Evolutionary conservation across 495 filamentous ascomycete species (phyloP), one percentile per base, ranked within the genome.

Genomic region (Aspergillus carlsbadensis): DNA sequence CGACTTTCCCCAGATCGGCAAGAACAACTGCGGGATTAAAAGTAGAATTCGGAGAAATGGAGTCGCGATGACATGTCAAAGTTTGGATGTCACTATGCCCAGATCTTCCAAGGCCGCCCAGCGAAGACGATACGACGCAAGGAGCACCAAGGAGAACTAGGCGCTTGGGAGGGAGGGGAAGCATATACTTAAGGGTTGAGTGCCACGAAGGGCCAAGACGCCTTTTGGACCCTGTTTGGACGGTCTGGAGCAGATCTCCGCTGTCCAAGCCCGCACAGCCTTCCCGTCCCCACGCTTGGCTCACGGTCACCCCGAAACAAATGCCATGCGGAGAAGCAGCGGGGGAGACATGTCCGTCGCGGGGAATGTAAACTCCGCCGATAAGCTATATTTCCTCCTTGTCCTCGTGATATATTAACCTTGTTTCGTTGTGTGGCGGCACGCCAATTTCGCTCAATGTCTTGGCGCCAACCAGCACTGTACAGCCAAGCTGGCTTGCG

Each of bases 261-360:
- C 31, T 49, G n/a, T 21, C 46, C 20, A 43, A 49, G 20, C 15
- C 46, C 31, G 33, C 46, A 37, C 46, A 49, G 46, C 46, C 26
- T n/a, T 33, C 11, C 34, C 18, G 15, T 49, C 26, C 18, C 46
- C 15, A 18, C 21, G 46, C 46, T 49, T 49, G 46, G 46, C 46
- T 21, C 18, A 36, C 46, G 46, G 46, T 17, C 17, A 49, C 17
- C 31, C 46, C 33, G 46, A 49, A 22, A 33, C 35, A 21, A 49
- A 49, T 17, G 33, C 14, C 46, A 49, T 13, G 10, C 46, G 46
- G 46, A 49, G 10, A 22, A 10, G n/a, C 36, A 1, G 4, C 31
- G 46, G 46, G 36, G 15, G 22, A 17, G n/a, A 49, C 33, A 49
- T 37, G 46, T 49, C 46, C 46, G 46, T 1, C 13, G 20, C 7